phyloP scores from a whole-genome alignment of 1,139 yeast species.

The Yamadazyma mexicana region DNA sequence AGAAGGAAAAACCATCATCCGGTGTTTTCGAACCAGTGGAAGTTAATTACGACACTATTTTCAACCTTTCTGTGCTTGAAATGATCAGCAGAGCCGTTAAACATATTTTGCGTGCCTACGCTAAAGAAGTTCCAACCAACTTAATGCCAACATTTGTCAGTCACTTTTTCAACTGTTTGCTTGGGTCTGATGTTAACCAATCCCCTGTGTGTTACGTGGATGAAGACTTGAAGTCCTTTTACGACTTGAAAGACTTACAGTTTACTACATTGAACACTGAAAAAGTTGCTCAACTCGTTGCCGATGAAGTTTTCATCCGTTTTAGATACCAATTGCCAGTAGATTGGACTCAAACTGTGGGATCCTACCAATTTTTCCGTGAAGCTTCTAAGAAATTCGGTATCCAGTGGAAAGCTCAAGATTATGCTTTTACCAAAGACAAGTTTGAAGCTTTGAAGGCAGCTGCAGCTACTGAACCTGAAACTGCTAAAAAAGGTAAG shows the following conservation, averaged over 20 bases:
- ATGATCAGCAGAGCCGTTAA: conserved; percentile 79
- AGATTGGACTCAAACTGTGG: conserved; percentile 43
- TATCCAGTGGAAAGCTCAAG: conserved; percentile 73
- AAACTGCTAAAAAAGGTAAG: conserved; percentile 25
- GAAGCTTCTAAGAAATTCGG: conserved; percentile 79
- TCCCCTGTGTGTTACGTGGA: conserved; percentile 47
- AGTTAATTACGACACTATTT: conserved; percentile 48
- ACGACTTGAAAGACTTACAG: conserved; percentile 39
- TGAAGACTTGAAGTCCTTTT: conserved; percentile 43
- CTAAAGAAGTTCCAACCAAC: conserved; percentile 51
- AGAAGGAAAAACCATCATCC: conserved; percentile 32
- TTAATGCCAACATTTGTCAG: conserved; percentile 61
- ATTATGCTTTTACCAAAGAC: conserved; percentile 50
- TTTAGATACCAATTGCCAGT: conserved; percentile 61
- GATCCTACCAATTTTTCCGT: conserved; percentile 56
- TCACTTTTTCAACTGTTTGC: conserved; percentile 72
- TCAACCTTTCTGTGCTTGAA: conserved; percentile 58
- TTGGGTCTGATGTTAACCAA: conserved; percentile 50
- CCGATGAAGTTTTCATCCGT: conserved; percentile 53
- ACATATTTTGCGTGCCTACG: conserved; percentile 61
- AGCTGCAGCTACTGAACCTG: conserved; percentile 1
- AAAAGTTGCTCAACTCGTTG: conserved; percentile 43
- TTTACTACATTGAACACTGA: conserved; percentile 48
- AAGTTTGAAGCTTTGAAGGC: conserved; percentile 37
- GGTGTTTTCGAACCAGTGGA: conserved; percentile 45